These are phyloP conservation scores for Phyllostachys edulis DNA, from an alignment of 176 grass and related monocot species.

Conservation along the genomic window DNA sequence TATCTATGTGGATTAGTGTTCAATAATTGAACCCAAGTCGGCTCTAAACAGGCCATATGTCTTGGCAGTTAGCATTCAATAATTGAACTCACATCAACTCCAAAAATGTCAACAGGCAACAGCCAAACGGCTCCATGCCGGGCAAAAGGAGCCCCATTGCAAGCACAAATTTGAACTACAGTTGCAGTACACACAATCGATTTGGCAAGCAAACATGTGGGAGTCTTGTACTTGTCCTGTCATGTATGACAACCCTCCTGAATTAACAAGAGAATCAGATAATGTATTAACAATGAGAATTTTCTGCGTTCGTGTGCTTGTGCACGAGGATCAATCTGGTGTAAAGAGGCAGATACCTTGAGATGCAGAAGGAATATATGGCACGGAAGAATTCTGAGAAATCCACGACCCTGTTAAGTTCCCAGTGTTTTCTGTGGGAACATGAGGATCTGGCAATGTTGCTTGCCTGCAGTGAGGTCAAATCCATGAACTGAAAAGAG, in stretches of 20 bases:
- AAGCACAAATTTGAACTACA: too few relatives aligned
- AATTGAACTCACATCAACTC: too few relatives aligned
- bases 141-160: too few relatives aligned
- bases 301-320: background rate
- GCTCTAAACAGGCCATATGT: too few relatives aligned
- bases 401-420: slow-evolving; percentile 51
- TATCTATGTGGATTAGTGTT: too few relatives aligned
- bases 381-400: slow-evolving; percentile 49
- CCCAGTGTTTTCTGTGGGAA: slow-evolving; percentile 38
- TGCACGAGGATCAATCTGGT: background rate
- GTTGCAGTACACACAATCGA: too few relatives aligned
- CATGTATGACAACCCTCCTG: slow-evolving; percentile 60
- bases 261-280: slow-evolving; percentile 37
- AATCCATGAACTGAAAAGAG: slow-evolving; percentile 76
- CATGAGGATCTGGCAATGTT: slow-evolving; percentile 53
- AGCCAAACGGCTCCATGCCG: too few relatives aligned
- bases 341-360: slow-evolving; percentile 46
- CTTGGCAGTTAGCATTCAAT: too few relatives aligned
- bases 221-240: slow-evolving; percentile 42
- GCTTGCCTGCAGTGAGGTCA: slow-evolving; percentile 68
- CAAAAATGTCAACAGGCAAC: too few relatives aligned
- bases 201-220: too few relatives aligned
- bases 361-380: slow-evolving; percentile 52
- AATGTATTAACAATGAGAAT: background rate
- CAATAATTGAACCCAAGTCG: too few relatives aligned